phyloP scores from a whole-genome alignment of 768 basidiomycete genomes.

The Omphalotus guepiniiformis region DNA sequence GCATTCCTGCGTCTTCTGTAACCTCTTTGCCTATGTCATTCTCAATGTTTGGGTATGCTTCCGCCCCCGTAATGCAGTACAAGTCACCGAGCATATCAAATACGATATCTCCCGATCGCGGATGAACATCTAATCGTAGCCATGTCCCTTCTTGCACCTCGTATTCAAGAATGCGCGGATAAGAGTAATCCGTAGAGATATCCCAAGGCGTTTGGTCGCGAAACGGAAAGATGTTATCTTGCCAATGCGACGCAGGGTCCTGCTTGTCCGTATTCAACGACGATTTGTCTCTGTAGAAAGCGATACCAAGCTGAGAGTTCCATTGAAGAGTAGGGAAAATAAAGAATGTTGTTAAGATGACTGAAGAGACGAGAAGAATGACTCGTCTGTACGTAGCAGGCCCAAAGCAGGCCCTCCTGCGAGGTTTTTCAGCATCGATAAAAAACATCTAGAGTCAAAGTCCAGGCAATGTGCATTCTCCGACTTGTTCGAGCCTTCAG shows the following conservation, averaged over 20 bases:
- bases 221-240: slow-evolving; percentile 52
- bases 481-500: no score
- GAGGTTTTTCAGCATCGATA: no score
- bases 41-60: no score
- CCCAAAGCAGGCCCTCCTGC: not conserved
- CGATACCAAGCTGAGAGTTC: not conserved
- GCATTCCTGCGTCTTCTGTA: slow-evolving; percentile 15
- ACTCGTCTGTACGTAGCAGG: not conserved
- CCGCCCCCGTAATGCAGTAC: slow-evolving; percentile 57
- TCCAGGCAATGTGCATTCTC: no score
- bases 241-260: slow-evolving; percentile 1
- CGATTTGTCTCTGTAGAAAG: not conserved
- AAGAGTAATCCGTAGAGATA: slow-evolving; percentile 72
- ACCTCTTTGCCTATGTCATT: no score
- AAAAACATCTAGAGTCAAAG: no score
- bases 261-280: not conserved
- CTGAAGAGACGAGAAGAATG: not conserved
- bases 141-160: slow-evolving; percentile 74
- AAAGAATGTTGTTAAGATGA: not conserved
- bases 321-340: not conserved
- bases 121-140: slow-evolving; percentile 70
- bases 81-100: slow-evolving; percentile 76
- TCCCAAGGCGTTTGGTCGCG: slow-evolving; percentile 63
- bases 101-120: slow-evolving; percentile 63
- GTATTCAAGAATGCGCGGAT: slow-evolving; percentile 60